These are phyloP conservation scores for Xylaria sp. DNA, from an alignment of 2,329 filamentous ascomycete genomes.

Conservation along the genomic window DNA sequence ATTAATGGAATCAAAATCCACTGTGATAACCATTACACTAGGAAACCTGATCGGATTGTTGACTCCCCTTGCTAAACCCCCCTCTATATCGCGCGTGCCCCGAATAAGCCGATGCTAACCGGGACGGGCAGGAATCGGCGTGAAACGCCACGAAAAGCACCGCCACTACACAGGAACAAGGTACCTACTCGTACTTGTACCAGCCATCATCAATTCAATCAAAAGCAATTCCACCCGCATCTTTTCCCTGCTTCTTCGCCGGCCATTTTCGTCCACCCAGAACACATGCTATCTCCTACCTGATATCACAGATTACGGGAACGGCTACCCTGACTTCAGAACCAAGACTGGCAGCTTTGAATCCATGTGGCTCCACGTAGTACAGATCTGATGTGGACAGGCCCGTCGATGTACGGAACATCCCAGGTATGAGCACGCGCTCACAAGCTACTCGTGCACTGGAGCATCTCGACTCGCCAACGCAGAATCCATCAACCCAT, in stretches of 20 bases:
- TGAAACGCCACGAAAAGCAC: not conserved
- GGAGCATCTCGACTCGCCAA: not conserved
- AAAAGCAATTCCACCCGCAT: too few relatives aligned
- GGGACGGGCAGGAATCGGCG: not conserved
- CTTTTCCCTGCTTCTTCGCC: too few relatives aligned
- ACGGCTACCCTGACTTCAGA: not conserved
- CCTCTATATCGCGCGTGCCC: not conserved
- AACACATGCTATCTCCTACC: too few relatives aligned
- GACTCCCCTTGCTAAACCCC: not conserved
- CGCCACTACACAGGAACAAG: not conserved
- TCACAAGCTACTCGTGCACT: not conserved
- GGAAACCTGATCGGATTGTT: constrained; percentile 12
- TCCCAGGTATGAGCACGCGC: not conserved
- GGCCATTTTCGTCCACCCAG: too few relatives aligned
- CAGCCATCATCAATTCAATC: too few relatives aligned
- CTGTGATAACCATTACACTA: constrained; percentile 23
- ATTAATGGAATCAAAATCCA: constrained; percentile 23
- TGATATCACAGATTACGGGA: too few relatives aligned
- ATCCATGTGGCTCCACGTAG: constrained; percentile 4
- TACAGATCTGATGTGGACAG: not conserved
- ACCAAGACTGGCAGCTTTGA: not conserved
- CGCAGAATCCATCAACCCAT: not conserved
- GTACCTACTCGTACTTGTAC: too few relatives aligned
- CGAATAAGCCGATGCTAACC: not conserved
- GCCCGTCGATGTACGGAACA: not conserved